Evolutionary conservation across 2,329 filamentous ascomycete genomes (phyloP).

Genomic region (Coniochaeta sp.): DNA sequence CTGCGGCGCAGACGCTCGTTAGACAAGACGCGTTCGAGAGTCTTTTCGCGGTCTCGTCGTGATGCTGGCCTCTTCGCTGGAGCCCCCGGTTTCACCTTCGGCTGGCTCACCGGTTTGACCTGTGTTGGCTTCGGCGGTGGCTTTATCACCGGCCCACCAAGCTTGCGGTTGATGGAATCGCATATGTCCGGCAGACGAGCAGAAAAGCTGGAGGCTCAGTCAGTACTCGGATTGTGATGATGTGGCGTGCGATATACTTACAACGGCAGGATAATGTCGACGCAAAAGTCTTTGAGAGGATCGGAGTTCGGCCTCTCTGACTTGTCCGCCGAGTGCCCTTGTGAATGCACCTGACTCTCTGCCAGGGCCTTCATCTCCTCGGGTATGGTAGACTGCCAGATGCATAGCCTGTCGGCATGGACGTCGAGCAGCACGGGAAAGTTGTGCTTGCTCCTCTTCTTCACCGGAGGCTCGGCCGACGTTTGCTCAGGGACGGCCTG

Average conservation of each 20-base stretch:
- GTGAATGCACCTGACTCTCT: constrained; percentile 34
- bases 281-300: constrained; percentile 67
- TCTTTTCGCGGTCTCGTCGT: constrained; percentile 36
- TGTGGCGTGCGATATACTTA: constrained; percentile 30
- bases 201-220: constrained; percentile 54
- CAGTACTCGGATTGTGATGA: constrained; percentile 17
- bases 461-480: constrained; percentile 28
- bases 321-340: constrained; percentile 25
- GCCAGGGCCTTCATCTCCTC: constrained; percentile 47
- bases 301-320: constrained; percentile 44
- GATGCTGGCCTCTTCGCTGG: constrained; percentile 39
- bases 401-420: constrained; percentile 70
- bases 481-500: constrained; percentile 25
- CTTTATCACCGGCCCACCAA: constrained; percentile 62
- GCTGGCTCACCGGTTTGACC: constrained; percentile 32
- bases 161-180: constrained; percentile 63
- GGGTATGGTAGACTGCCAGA: constrained; percentile 72
- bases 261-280: constrained; percentile 77
- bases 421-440: constrained; percentile 61
- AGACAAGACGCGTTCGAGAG: constrained; percentile 55
- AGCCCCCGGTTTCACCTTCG: constrained; percentile 44
- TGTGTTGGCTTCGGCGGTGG: constrained; percentile 43
- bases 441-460: constrained; percentile 58
- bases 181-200: constrained; percentile 68
- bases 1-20: constrained; percentile 51